Conservation (phyloP, 2,329 filamentous ascomycete species). For the Xylariaceae sp. region DNA sequence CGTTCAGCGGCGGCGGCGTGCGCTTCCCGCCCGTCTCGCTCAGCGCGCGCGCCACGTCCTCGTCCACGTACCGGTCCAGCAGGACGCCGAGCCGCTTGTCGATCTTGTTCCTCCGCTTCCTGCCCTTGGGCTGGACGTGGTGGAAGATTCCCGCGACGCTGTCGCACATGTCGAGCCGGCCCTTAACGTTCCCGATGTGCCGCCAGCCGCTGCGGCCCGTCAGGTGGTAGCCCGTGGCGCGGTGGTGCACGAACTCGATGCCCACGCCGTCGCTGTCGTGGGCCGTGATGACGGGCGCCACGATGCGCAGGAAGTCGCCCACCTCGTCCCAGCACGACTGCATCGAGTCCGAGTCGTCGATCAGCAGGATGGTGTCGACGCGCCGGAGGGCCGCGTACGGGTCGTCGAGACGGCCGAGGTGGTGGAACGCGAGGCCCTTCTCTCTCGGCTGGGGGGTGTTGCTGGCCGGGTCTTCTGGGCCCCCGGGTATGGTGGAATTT, state of each 20-base stretch:
- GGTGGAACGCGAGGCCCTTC: constrained; percentile 2
- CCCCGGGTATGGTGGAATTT: constrained; percentile 15
- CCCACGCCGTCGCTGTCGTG: constrained; percentile 66
- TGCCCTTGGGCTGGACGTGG: constrained; percentile 20
- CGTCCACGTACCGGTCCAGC: constrained; percentile 18
- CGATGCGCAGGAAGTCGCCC: constrained; percentile 52
- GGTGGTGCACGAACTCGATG: constrained; percentile 65
- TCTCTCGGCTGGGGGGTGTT: background rate
- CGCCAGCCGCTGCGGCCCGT: constrained; percentile 18
- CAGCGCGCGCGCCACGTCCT: constrained; percentile 5
- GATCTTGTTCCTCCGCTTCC: constrained; percentile 18
- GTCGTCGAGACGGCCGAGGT: constrained; percentile 37
- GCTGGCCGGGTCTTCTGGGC: constrained; percentile 4
- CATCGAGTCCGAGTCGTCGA: constrained; percentile 71
- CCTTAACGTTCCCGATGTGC: constrained; percentile 21
- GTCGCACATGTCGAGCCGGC: constrained; percentile 21
- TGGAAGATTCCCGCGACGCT: constrained; percentile 26
- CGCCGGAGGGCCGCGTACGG: constrained; percentile 57
- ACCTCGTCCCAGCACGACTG: constrained; percentile 59
- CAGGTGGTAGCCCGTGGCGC: constrained; percentile 6
- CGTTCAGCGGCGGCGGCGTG: constrained; percentile 55
- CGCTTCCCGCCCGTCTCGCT: constrained; percentile 1
- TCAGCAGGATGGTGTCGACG: constrained; percentile 70
- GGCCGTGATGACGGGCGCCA: constrained; percentile 62
- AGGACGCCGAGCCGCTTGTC: constrained; percentile 16